phyloP scores from a whole-genome alignment of 495 filamentous ascomycete species.

The Thermochaetoides thermophila region DNA sequence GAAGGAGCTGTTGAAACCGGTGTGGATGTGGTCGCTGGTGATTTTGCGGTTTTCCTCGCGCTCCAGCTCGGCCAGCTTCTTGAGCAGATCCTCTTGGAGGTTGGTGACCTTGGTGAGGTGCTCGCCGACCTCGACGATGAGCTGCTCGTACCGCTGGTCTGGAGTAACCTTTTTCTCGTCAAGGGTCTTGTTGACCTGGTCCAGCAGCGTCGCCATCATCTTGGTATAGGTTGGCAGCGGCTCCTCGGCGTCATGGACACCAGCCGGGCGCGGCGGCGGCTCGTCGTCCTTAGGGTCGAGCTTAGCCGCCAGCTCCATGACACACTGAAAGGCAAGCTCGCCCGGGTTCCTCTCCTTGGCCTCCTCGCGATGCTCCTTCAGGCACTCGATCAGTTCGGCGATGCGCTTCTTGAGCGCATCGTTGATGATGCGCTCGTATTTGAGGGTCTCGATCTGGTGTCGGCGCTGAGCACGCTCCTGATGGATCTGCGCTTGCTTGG shows the following conservation, averaged over 20 bases:
- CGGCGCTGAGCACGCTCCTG: constrained; percentile 69
- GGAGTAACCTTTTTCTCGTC: constrained; percentile 44
- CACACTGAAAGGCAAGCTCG: constrained; percentile 69
- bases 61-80: constrained; percentile 66
- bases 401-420: constrained; percentile 77
- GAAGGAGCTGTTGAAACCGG: constrained; percentile 76
- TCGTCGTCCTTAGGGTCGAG: constrained; percentile 55
- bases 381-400: constrained; percentile 52
- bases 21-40: constrained; percentile 81
- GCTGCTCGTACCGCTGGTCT: constrained; percentile 50
- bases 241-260: constrained; percentile 62
- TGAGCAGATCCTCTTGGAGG: constrained; percentile 57
- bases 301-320: constrained; percentile 56
- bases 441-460: constrained; percentile 76
- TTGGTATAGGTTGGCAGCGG: constrained; percentile 69
- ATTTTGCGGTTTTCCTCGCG: constrained; percentile 81
- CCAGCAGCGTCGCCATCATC: constrained; percentile 86
- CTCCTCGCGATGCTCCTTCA: constrained; percentile 53
- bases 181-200: constrained; percentile 85
- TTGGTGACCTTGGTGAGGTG: constrained; percentile 65
- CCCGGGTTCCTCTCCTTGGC: constrained; percentile 49
- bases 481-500: constrained; percentile 95
- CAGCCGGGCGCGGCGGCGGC: constrained; percentile 54
- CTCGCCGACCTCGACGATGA: constrained; percentile 55
- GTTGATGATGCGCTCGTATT: constrained; percentile 88